Evolutionary conservation across 169 alveolate genomes (phyloP), one percentile per base, ranked within the genome.

Genomic region (Plasmodium berghei): DNA sequence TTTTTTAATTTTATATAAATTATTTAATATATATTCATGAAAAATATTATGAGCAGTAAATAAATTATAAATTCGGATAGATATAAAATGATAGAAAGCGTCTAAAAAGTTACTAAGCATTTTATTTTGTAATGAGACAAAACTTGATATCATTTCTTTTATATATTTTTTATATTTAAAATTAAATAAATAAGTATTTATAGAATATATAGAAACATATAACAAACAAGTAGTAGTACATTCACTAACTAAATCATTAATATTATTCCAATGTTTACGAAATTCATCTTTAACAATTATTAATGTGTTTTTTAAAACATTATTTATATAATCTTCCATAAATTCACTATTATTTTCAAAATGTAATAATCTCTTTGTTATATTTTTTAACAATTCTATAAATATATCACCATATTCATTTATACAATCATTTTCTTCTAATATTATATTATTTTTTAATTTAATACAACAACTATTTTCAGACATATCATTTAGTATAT

Each of bases 91-190:
- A 46, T 83, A 66, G 69, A 83, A 83, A 14, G 90, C 90, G 22
- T 83, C 90, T 83, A 83, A 62, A 48, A 83, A 83, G 16, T 83
- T 83, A 67, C 28, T 20, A 22, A 83, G 46, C 90, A 83, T 83
- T 66, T 83, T 83, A 28, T 83, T 83, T 83, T 83, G 73, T 72
- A 83, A 49, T n/a, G 66, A 40, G 10, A 34, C 12, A 71, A 67
- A 83, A 62, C 72, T 83, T 16, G 66, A 42, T 40, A 67, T 56
- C 26, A 72, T 83, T 42, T 83, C 90, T 49, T 83, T 56, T 22
- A 83, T 54, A 83, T 83, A 67, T 10, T 24, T 26, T 71, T 55
- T 83, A 61, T 46, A 67, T 12, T 83, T 16, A 59, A 55, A 83
- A 54, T 16, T 67, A 28, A 45, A 5, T 8, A 83, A 28, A 72